Conservation (phyloP, 129 eudicot genomes). For the Mikania micrantha region DNA sequence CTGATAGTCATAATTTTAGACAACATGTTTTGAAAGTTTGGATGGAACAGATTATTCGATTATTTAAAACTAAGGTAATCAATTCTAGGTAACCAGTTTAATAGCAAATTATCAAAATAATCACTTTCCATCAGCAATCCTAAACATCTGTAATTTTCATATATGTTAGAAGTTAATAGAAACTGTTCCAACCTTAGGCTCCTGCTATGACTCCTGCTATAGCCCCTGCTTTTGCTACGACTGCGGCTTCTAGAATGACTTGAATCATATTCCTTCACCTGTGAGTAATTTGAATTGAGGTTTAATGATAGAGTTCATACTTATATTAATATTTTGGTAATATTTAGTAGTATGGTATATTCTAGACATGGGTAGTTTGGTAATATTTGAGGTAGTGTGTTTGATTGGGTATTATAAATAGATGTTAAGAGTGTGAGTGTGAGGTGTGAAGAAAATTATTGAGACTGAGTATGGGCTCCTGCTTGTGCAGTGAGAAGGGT, state of each 20-base stretch:
- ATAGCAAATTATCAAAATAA: not conserved
- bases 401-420: too few relatives aligned
- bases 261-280: conserved; percentile 80
- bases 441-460: too few relatives aligned
- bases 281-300: not conserved
- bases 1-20: not conserved
- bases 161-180: not conserved
- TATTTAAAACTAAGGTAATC: not conserved
- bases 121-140: not conserved
- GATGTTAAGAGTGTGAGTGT: too few relatives aligned
- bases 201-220: conserved; percentile 46
- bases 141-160: not conserved
- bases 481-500: too few relatives aligned
- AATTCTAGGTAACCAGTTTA: not conserved
- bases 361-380: too few relatives aligned
- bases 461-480: too few relatives aligned
- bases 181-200: conserved; percentile 44
- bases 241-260: conserved; percentile 72
- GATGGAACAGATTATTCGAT: not conserved
- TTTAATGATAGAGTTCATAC: too few relatives aligned
- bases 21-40: not conserved
- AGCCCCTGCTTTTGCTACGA: conserved; percentile 45
- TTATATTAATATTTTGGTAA: too few relatives aligned
- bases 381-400: too few relatives aligned
- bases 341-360: too few relatives aligned